Evolutionary conservation across 768 basidiomycete genomes (phyloP).

Genomic region (Tylopilus balloui): DNA sequence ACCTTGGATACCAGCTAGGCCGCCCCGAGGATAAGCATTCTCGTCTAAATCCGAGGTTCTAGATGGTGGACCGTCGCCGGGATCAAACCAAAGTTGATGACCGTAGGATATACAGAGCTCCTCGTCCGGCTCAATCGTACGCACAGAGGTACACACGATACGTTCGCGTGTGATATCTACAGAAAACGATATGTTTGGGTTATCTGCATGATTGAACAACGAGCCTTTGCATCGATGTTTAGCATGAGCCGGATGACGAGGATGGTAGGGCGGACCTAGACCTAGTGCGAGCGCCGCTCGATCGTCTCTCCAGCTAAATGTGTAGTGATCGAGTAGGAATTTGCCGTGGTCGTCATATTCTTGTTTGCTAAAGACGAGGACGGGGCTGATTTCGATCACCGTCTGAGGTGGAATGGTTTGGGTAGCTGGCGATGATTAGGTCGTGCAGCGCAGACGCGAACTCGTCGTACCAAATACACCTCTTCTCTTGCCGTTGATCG

Average conservation of each 20-base stretch:
- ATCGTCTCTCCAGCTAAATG: slow-evolving; percentile 71
- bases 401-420: slow-evolving; percentile 45
- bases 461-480: slow-evolving; percentile 55
- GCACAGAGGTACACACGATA: slow-evolving; percentile 58
- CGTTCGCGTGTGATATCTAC: slow-evolving; percentile 51
- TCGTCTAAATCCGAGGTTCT: neutral
- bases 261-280: slow-evolving; percentile 47
- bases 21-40: slow-evolving; percentile 4
- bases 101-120: slow-evolving; percentile 82
- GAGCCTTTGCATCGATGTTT: slow-evolving; percentile 49
- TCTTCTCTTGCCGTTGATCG: slow-evolving; percentile 47
- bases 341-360: slow-evolving; percentile 67
- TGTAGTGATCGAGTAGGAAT: slow-evolving; percentile 65
- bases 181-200: slow-evolving; percentile 66
- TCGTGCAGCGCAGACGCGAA: neutral
- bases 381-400: slow-evolving; percentile 80
- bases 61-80: slow-evolving; percentile 24
- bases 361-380: slow-evolving; percentile 64
- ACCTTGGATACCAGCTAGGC: slow-evolving; percentile 7
- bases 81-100: slow-evolving; percentile 61
- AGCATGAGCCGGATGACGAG: neutral
- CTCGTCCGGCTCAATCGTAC: slow-evolving; percentile 52
- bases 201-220: slow-evolving; percentile 71
- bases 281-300: slow-evolving; percentile 77
- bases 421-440: slow-evolving; percentile 31